Evolutionary conservation across 129 eudicot species (phyloP).

Genomic region (Tagetes erecta): DNA sequence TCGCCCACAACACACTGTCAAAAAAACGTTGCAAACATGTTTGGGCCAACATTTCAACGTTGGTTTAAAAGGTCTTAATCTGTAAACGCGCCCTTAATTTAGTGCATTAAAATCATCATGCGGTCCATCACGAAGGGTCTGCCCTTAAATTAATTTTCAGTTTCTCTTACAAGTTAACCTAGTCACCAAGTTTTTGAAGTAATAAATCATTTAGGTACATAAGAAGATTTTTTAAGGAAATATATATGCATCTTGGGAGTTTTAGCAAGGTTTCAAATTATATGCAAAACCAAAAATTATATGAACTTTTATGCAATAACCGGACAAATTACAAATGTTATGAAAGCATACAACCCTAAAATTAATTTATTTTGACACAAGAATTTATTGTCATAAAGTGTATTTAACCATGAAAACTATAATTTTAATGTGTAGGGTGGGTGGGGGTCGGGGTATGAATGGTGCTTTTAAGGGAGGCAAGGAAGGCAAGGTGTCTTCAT

Average conservation of each 20-base stretch:
- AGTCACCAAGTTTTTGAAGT: background rate
- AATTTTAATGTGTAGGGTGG: background rate
- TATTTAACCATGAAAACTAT: background rate
- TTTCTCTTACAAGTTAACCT: background rate
- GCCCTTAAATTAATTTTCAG: no score
- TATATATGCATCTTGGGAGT: background rate
- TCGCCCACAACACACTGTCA: no score
- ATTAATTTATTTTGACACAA: background rate
- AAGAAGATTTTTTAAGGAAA: background rate
- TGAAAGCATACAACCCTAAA: background rate
- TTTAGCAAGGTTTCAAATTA: background rate
- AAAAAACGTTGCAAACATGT: no score
- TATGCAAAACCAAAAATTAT: background rate
- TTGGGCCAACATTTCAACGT: no score
- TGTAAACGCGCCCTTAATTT: no score
- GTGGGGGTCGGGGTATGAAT: constrained; percentile 17
- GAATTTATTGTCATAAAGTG: background rate
- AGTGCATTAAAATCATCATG: no score
- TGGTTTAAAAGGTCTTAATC: no score
- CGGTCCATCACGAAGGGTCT: no score
- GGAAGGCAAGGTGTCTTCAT: constrained; percentile 40
- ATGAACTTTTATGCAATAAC: background rate
- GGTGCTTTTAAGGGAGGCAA: constrained; percentile 47
- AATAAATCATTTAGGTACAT: background rate
- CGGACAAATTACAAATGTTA: background rate